Evolutionary conservation across 768 basidiomycete genomes (phyloP).

Genomic region (Agrocybe praecox): DNA sequence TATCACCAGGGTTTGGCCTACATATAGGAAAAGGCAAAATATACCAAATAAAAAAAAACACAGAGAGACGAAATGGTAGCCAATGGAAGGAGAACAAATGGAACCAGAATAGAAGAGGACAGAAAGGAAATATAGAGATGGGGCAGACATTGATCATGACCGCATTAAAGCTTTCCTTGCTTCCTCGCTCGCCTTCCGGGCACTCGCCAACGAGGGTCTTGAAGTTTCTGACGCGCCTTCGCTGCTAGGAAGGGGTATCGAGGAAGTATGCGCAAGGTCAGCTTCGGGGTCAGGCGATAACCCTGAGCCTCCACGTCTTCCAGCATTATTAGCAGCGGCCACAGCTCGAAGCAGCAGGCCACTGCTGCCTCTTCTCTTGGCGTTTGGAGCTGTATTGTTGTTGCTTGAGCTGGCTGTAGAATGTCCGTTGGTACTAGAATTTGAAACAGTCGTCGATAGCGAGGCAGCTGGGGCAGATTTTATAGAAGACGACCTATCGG

Average conservation of each 20-base stretch:
- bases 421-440: background rate
- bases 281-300: background rate
- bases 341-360: conserved; percentile 60
- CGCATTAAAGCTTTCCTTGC: conserved; percentile 1
- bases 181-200: conserved; percentile 10
- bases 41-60: too few relatives aligned
- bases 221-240: background rate
- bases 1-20: background rate
- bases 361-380: conserved; percentile 50
- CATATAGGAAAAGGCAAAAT: too few relatives aligned
- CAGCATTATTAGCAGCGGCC: conserved; percentile 58
- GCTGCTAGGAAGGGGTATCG: background rate
- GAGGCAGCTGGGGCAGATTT: background rate
- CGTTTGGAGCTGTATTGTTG: conserved; percentile 7
- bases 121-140: background rate
- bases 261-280: background rate
- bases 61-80: background rate
- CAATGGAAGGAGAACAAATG: background rate
- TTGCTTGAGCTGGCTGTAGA: background rate
- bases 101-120: background rate
- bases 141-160: background rate
- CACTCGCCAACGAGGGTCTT: conserved; percentile 10
- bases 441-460: background rate
- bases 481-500: conserved; percentile 35
- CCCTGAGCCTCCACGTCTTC: conserved; percentile 22